Percentiles rank a stretch among this genome's conserved stretches.
These are phyloP conservation scores for Wickerhamomyces ciferrii DNA, from an alignment of 805 yeast genomes.

Conservation along the genomic window DNA sequence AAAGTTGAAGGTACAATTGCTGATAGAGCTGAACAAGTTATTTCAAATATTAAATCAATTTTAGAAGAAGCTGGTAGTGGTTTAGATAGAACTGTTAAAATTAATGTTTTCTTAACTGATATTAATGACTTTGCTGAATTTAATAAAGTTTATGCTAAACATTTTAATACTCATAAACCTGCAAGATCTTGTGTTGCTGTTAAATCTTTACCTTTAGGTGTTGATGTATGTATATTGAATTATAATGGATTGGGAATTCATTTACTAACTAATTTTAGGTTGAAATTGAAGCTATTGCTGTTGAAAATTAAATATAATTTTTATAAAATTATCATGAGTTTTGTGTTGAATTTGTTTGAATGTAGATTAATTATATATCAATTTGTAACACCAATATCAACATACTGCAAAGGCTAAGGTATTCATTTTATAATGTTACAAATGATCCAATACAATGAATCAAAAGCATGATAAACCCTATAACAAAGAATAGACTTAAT, in stretches of 20 bases:
- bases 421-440: too few species aligned
- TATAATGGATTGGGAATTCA: too few species aligned
- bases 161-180: slow-evolving; percentile 77
- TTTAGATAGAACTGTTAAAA: slow-evolving; percentile 80
- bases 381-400: too few species aligned
- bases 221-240: slow-evolving; percentile 35
- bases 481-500: too few species aligned
- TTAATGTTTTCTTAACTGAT: slow-evolving; percentile 84
- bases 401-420: too few species aligned
- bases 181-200: slow-evolving; percentile 99
- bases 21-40: slow-evolving; percentile 72
- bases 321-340: neutral
- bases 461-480: too few species aligned
- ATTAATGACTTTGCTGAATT: slow-evolving; percentile 81
- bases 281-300: slow-evolving; percentile 91
- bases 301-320: slow-evolving; percentile 44
- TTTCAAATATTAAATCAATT: slow-evolving; percentile 64
- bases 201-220: slow-evolving; percentile 82
- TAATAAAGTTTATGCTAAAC: slow-evolving; percentile 77
- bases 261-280: slow-evolving; percentile 26
- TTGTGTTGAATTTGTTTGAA: neutral
- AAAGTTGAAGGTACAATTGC: slow-evolving; percentile 72
- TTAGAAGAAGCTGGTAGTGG: slow-evolving; percentile 83
- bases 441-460: too few species aligned
- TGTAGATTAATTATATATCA: neutral